phyloP scores from a whole-genome alignment of 1,284 basidiomycete genomes.

The Microbotryum scabiosae region DNA sequence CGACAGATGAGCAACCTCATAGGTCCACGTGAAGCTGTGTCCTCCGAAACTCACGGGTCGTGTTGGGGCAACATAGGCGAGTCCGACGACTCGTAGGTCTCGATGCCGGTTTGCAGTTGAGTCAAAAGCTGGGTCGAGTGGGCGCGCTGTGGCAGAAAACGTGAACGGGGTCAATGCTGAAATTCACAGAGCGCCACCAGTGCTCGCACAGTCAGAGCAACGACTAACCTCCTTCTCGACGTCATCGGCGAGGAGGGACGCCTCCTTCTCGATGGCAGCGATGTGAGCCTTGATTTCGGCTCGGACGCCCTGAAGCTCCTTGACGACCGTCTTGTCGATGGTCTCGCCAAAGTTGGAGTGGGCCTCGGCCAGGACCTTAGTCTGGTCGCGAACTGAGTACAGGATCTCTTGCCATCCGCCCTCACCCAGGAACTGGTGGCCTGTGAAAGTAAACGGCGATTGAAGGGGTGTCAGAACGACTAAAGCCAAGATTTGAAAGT shows the following conservation, averaged over 20 bases:
- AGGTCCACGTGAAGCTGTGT: too few relatives aligned
- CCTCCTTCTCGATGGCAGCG: conserved; percentile 29
- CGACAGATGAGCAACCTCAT: too few relatives aligned
- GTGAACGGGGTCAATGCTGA: not conserved
- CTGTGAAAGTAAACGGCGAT: conserved; percentile 19
- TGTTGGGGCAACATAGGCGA: conserved; percentile 32
- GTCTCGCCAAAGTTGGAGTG: conserved; percentile 22
- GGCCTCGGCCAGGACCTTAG: conserved; percentile 23
- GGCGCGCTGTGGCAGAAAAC: conserved; percentile 13
- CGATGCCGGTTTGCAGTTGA: conserved; percentile 26
- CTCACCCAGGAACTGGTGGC: conserved; percentile 31
- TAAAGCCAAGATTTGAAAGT: too few relatives aligned
- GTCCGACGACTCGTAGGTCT: conserved; percentile 27
- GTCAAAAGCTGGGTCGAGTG: conserved; percentile 15
- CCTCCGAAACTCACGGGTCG: conserved; percentile 18
- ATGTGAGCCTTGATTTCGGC: conserved; percentile 30
- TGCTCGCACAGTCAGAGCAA: not conserved
- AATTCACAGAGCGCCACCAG: not conserved
- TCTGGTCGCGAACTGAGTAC: conserved; percentile 30
- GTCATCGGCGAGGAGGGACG: conserved; percentile 20
- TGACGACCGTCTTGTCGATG: conserved; percentile 27
- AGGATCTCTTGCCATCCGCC: conserved; percentile 30
- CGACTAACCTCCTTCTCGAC: conserved; percentile 28
- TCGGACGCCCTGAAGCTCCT: conserved; percentile 19
- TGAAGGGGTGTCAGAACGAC: not conserved